Evolutionary conservation across 352 stramenopile genomes (phyloP).

Genomic region (Pythium monospermum): DNA sequence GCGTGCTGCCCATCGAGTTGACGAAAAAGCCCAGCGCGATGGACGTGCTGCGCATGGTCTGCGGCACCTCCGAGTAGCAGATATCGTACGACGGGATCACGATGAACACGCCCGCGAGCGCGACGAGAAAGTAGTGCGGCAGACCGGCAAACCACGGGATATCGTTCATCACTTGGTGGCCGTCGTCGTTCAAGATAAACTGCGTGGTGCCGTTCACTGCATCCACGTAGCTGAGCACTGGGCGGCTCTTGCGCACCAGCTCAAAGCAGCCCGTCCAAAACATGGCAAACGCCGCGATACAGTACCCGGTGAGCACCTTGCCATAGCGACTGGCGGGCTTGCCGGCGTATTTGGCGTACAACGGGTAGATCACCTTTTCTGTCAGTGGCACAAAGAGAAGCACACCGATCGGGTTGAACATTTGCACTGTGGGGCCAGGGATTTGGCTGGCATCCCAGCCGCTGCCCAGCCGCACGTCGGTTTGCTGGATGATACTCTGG

Average conservation of each 20-base stretch:
- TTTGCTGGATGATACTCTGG: conserved; percentile 33
- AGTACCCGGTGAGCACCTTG: conserved; percentile 16
- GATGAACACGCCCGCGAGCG: conserved; percentile 21
- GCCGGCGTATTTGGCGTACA: conserved; percentile 7
- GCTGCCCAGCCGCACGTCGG: conserved; percentile 21
- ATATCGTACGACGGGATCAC: conserved; percentile 30
- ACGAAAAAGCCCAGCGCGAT: conserved; percentile 37
- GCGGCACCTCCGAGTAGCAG: conserved; percentile 37
- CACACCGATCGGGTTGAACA: conserved; percentile 27
- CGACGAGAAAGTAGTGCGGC: conserved; percentile 36
- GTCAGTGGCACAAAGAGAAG: conserved; percentile 15
- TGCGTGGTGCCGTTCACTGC: conserved; percentile 12
- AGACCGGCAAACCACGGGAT: conserved; percentile 37
- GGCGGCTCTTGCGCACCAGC: conserved; percentile 12
- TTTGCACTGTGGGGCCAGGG: conserved; percentile 22
- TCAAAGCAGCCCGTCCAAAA: conserved; percentile 23
- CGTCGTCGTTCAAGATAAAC: conserved; percentile 17
- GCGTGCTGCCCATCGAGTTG: conserved; percentile 20
- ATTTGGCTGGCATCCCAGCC: conserved; percentile 18
- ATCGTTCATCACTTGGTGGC: conserved; percentile 19
- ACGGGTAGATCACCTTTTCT: conserved; percentile 13
- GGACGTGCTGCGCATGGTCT: conserved; percentile 28
- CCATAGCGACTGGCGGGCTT: conserved; percentile 17
- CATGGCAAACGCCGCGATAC: conserved; percentile 12
- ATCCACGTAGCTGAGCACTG: conserved; percentile 18